Evolutionary conservation across 805 yeast genomes (phyloP).

Genomic region (Candida xiaguanensis): DNA sequence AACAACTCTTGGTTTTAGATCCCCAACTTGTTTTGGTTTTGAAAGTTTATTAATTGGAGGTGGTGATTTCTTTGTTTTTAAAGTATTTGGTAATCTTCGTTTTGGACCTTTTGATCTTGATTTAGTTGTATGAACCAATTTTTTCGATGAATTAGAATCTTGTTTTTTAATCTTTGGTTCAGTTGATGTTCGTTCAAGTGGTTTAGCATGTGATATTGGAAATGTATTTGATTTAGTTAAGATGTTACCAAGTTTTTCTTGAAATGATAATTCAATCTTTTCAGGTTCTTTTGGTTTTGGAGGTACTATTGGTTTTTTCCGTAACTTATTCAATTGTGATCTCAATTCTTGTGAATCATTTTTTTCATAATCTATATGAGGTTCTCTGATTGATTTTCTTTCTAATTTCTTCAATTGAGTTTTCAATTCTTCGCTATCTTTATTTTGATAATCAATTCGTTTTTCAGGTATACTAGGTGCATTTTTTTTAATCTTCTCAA

Average conservation of each 20-base stretch:
- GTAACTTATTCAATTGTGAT: constrained; percentile 2
- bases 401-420: constrained; percentile 24
- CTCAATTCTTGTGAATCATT: constrained; percentile 7
- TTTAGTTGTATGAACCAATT: constrained; percentile 44
- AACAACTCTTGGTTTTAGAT: constrained; percentile 22
- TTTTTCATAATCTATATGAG: not conserved
- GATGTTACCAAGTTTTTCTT: constrained; percentile 9
- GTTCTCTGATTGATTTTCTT: not conserved
- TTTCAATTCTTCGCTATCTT: constrained; percentile 21
- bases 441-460: constrained; percentile 17
- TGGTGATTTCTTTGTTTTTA: constrained; percentile 11
- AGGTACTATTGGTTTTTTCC: not conserved
- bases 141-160: constrained; percentile 12
- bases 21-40: constrained; percentile 19
- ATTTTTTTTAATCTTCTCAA: constrained; percentile 2
- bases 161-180: constrained; percentile 2
- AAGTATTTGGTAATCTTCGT: constrained; percentile 40
- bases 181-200: constrained; percentile 4
- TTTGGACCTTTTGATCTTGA: constrained; percentile 50
- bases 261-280: constrained; percentile 5
- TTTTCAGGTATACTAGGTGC: constrained; percentile 19
- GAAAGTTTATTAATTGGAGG: constrained; percentile 21
- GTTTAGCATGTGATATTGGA: not conserved
- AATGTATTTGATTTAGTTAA: constrained; percentile 5
- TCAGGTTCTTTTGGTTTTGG: constrained; percentile 5